These are phyloP conservation scores for Paramecium sonneborni DNA, from an alignment of 73 alveolate genomes.

Conservation along the genomic window DNA sequence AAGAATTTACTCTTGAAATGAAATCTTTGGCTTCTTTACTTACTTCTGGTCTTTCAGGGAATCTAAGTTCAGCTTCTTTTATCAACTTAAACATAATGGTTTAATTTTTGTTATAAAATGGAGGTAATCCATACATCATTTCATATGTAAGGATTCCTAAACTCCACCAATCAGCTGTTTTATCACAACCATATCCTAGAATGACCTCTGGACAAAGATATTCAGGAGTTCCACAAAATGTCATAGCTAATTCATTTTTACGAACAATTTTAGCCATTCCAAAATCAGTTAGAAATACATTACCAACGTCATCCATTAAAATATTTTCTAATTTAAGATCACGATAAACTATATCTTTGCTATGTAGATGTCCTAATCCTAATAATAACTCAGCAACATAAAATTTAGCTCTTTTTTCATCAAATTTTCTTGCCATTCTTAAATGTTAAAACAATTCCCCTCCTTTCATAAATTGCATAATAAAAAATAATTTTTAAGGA, in stretches of 20 bases:
- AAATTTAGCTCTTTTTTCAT: constrained; percentile 89
- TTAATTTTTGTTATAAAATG: constrained; percentile 77
- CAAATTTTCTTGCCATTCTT: constrained; percentile 71
- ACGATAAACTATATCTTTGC: constrained; percentile 84
- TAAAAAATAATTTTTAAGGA: constrained; percentile 63
- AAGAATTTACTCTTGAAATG: constrained; percentile 59
- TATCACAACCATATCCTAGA: constrained; percentile 61
- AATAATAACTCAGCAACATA: constrained; percentile 82
- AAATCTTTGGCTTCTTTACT: constrained; percentile 80
- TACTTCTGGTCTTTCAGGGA: constrained; percentile 81
- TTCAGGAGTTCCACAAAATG: constrained; percentile 94
- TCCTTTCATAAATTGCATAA: constrained; percentile 72
- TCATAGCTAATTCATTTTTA: constrained; percentile 80
- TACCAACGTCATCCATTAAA: constrained; percentile 87
- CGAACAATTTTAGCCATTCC: constrained; percentile 87
- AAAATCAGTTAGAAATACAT: constrained; percentile 88
- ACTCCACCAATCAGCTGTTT: constrained; percentile 78
- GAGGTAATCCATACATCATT: constrained; percentile 87
- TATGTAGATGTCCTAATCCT: constrained; percentile 88
- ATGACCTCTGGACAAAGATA: constrained; percentile 89
- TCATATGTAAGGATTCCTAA: constrained; percentile 80
- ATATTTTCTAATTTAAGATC: constrained; percentile 91
- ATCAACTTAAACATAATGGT: constrained; percentile 63
- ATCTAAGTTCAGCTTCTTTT: constrained; percentile 82
- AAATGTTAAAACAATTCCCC: constrained; percentile 71